phyloP scores from a whole-genome alignment of 225 moss, liverwort and hornwort species.

The Sphagnum tenellum region DNA sequence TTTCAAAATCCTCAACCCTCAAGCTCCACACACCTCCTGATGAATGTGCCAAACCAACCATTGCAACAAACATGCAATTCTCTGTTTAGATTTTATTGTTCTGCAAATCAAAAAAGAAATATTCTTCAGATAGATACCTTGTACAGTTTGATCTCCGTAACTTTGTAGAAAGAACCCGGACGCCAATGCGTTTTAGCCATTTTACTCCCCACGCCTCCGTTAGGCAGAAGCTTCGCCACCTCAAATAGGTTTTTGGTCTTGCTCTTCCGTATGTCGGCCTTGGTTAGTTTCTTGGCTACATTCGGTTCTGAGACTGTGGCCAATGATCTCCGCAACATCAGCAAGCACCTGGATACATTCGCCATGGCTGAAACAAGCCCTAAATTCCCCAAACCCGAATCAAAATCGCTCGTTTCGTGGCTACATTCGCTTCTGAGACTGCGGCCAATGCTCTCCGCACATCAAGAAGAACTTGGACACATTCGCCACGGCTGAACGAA shows the following conservation, averaged over 20 bases:
- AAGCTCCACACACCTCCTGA: too few species aligned
- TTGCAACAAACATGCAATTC: too few species aligned
- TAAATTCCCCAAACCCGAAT: too few species aligned
- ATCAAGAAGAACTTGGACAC: background rate
- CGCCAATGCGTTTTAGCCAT: constrained; percentile 36
- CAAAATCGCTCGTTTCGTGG: constrained; percentile 1
- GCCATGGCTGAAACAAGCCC: too few species aligned
- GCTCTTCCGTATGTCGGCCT: constrained; percentile 15
- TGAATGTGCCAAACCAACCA: too few species aligned
- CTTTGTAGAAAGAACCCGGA: constrained; percentile 18
- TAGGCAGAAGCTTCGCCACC: constrained; percentile 17
- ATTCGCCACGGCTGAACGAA: too few species aligned
- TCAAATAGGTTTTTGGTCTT: constrained; percentile 38
- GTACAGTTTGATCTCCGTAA: constrained; percentile 23
- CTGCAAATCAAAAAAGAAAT: too few species aligned
- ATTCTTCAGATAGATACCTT: constrained; percentile 15
- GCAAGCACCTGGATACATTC: background rate
- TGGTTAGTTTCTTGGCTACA: constrained; percentile 9
- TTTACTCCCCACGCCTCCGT: constrained; percentile 28
- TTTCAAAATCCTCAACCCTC: too few species aligned
- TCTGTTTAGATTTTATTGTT: too few species aligned
- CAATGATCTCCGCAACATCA: constrained; percentile 14
- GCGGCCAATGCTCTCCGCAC: constrained; percentile 19
- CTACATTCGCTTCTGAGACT: constrained; percentile 6
- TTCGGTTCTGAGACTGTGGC: constrained; percentile 10